These are phyloP conservation scores for Pseudovirgaria hyperparasitica DNA, from an alignment of 2,329 filamentous ascomycete species.

Conservation along the genomic window DNA sequence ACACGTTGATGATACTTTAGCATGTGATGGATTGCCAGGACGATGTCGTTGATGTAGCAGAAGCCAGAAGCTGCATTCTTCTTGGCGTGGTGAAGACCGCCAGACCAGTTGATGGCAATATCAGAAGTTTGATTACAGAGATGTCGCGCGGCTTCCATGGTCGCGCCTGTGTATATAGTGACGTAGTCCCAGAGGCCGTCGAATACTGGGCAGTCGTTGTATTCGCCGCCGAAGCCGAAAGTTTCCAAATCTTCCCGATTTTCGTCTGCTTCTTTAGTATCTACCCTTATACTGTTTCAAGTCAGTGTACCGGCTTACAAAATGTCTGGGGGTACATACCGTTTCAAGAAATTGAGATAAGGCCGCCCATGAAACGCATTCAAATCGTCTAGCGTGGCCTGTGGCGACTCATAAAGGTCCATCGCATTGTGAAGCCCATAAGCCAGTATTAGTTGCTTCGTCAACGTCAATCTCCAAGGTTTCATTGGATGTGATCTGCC, in stretches of 20 bases:
- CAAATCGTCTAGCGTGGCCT: conserved; percentile 79
- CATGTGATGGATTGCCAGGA: conserved; percentile 81
- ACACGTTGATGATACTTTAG: conserved; percentile 72
- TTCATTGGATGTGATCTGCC: conserved; percentile 98
- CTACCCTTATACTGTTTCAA: conserved; percentile 24
- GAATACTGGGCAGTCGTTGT: conserved; percentile 83
- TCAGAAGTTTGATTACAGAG: conserved; percentile 77
- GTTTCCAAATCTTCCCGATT: conserved; percentile 36
- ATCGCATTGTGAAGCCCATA: conserved; percentile 96
- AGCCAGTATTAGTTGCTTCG: conserved; percentile 85
- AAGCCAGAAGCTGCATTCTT: conserved; percentile 89
- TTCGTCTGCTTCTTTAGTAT: conserved; percentile 29
- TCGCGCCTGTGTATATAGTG: conserved; percentile 82
- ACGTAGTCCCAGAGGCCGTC: conserved; percentile 94
- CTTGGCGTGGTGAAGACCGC: conserved; percentile 92
- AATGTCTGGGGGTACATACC: conserved; percentile 10
- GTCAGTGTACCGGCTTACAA: conserved; percentile 4
- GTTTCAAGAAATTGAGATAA: conserved; percentile 75
- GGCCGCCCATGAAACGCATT: conserved; percentile 75
- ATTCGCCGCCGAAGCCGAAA: conserved; percentile 66
- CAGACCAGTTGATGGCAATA: conserved; percentile 96
- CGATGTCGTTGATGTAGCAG: conserved; percentile 98
- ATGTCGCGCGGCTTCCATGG: conserved; percentile 81
- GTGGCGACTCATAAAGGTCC: conserved; percentile 79
- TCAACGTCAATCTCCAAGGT: conserved; percentile 89